Evolutionary conservation across 2,329 filamentous ascomycete species (phyloP).

Genomic region (Didymella arachidicola): DNA sequence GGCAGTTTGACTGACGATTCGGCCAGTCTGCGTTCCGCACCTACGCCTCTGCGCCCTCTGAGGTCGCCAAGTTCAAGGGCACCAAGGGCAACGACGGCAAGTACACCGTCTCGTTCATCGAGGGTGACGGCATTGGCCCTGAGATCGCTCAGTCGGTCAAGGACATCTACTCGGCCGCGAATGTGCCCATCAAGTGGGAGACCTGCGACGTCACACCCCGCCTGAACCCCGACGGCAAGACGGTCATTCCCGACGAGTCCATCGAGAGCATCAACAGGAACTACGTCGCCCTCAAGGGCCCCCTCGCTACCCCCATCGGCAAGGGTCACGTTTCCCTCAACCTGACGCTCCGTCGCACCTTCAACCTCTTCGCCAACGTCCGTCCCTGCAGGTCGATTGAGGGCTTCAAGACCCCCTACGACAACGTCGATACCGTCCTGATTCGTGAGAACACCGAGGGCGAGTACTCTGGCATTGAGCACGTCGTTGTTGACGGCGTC

Average conservation of each 20-base stretch:
- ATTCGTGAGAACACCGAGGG: slow-evolving; percentile 99
- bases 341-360: slow-evolving; percentile 96
- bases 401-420: slow-evolving; percentile 98
- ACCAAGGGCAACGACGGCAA: slow-evolving; percentile 90
- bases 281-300: slow-evolving; percentile 97
- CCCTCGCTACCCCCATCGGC: slow-evolving; percentile 95
- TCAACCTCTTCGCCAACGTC: slow-evolving; percentile 99
- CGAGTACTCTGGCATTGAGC: slow-evolving; percentile 99
- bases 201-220: slow-evolving; percentile 94
- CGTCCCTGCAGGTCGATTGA: slow-evolving; percentile 96
- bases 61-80: slow-evolving; percentile 91
- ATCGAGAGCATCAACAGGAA: slow-evolving; percentile 94
- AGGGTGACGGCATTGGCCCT: slow-evolving; percentile 98
- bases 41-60: slow-evolving; percentile 62
- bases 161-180: slow-evolving; percentile 96
- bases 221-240: slow-evolving; percentile 94
- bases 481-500: slow-evolving; percentile 95
- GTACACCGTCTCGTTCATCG: slow-evolving; percentile 95
- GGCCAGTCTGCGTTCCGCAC: slow-evolving; percentile 43
- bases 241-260: slow-evolving; percentile 88
- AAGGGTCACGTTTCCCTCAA: slow-evolving; percentile 99
- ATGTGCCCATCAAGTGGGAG: slow-evolving; percentile 97
- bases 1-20: slow-evolving; percentile 17
- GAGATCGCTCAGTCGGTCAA: slow-evolving; percentile 98
- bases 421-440: slow-evolving; percentile 93